Base-by-base conservation (phyloP, 2,329 filamentous ascomycete species). In the Xylaria sp. region DNA sequence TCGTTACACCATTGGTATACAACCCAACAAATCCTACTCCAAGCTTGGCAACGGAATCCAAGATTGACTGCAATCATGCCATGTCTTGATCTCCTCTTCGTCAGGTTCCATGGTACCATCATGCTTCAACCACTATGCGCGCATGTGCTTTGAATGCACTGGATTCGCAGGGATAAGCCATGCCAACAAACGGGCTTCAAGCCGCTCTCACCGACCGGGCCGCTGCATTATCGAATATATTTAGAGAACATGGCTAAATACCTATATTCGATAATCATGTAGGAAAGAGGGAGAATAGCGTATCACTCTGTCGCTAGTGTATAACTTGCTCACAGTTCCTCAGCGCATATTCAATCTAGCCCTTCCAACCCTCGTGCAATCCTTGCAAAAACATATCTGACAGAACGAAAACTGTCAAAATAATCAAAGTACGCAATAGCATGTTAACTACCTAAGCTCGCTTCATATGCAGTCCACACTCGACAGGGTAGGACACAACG, bases 131-230 rank as follows among this genome's bases (percentile, higher is more conserved):
- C 48, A 51, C 48, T 18, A 44, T 44, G 25, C 25, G 16, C 25
- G 8, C 48, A 29, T 51, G 40, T 61, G 16, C 32, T 27, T 32
- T 18, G 13, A 48, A 21, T 37, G 21, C 32, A 21, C 21, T 55
- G 21, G 37, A 54, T 18, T 40, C 40, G 37, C 63, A 25, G 48
- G 27, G 13, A 42, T 37, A 18, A 54, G 55, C 25, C 44, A 25
- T n/a, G 53, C 27, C 27, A 44, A 51, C 13, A 40, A 9, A 25
- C 32, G 16, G 37, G n/a, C 40, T 47, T 48, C 16, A 42, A 35
- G 51, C n/a, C 37, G 25, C 27, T 21, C 48, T 35, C 27, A 21
- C 44, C 32, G 37, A 25, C n/a, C 35, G 54, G 64, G 58, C 44
- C 42, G 51, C 40, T 58, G 40, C 50, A 51, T 23, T 18, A 5